Percentiles rank a stretch among this genome's conserved stretches.
These are phyloP conservation scores for Sporobolomyces roseus DNA, from an alignment of 768 basidiomycete species.

Conservation along the genomic window DNA sequence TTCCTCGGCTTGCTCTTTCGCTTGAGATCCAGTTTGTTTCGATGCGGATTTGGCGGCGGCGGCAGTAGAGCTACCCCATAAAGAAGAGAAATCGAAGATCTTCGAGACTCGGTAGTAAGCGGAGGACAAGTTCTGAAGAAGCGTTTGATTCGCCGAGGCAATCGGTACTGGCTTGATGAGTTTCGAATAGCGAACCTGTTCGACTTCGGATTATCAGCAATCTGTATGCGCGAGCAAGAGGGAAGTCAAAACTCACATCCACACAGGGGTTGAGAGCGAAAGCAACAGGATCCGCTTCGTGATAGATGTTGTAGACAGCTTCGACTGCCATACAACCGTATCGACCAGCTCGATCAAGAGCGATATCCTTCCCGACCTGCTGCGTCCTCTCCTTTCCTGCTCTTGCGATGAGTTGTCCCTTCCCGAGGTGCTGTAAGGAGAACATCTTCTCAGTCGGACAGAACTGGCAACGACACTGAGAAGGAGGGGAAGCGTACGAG, in stretches of 20 bases:
- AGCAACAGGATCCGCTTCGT: slow-evolving; percentile 42
- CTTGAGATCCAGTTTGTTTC: neutral
- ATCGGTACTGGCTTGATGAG: slow-evolving; percentile 43
- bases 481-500: too few species aligned
- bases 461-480: too few species aligned
- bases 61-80: slow-evolving; percentile 27
- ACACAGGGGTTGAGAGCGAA: slow-evolving; percentile 41
- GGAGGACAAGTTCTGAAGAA: slow-evolving; percentile 39
- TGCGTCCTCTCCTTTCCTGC: slow-evolving; percentile 36
- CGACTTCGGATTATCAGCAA: too few species aligned
- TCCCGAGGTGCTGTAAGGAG: slow-evolving; percentile 40
- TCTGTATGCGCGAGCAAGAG: too few species aligned
- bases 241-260: slow-evolving; percentile 18
- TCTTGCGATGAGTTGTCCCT: slow-evolving; percentile 43
- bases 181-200: slow-evolving; percentile 28
- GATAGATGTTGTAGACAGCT: slow-evolving; percentile 38
- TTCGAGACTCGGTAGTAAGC: slow-evolving; percentile 36
- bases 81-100: slow-evolving; percentile 35
- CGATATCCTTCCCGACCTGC: slow-evolving; percentile 34
- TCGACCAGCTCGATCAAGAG: slow-evolving; percentile 39
- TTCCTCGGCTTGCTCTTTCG: slow-evolving; percentile 16
- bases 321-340: slow-evolving; percentile 40
- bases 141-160: slow-evolving; percentile 35
- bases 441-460: too few species aligned
- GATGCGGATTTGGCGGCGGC: neutral